Percentiles rank a stretch among this genome's conserved stretches.
phyloP scores from a whole-genome alignment of 2,329 filamentous ascomycete genomes.

The Talaromyces sp. region DNA sequence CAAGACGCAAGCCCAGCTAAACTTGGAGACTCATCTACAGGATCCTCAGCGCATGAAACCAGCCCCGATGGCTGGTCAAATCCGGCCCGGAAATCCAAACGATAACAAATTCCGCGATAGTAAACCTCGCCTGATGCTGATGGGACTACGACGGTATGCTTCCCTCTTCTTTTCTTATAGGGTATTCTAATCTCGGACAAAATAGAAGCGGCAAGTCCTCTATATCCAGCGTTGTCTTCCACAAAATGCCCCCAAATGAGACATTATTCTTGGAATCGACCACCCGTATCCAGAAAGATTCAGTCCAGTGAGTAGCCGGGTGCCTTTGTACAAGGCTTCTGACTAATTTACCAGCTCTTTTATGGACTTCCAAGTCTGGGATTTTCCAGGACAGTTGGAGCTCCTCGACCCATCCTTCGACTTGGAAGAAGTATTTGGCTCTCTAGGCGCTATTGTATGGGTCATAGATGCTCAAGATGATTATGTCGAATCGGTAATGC shows the following conservation, averaged over 20 bases:
- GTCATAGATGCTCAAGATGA: constrained; percentile 98
- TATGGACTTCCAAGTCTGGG: constrained; percentile 99
- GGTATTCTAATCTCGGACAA: constrained; percentile 13
- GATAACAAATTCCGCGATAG: constrained; percentile 48
- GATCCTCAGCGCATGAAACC: constrained; percentile 17
- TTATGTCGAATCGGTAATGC: constrained; percentile 83
- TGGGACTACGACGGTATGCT: constrained; percentile 86
- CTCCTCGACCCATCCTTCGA: constrained; percentile 87
- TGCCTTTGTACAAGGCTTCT: neutral
- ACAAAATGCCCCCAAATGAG: constrained; percentile 93
- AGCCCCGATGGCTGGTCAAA: constrained; percentile 19
- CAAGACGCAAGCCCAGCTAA: constrained; percentile 30
- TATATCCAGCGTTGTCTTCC: constrained; percentile 97
- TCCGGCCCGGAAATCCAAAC: constrained; percentile 22
- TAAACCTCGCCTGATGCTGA: constrained; percentile 82
- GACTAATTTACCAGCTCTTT: constrained; percentile 63
- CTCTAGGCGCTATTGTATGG: constrained; percentile 93
- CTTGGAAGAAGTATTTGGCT: constrained; percentile 87
- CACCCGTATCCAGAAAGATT: constrained; percentile 87
- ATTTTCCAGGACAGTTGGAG: constrained; percentile 92
- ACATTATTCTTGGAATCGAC: constrained; percentile 95
- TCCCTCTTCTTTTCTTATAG: neutral
- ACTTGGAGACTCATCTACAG: constrained; percentile 30
- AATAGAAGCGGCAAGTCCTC: constrained; percentile 93
- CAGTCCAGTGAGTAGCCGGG: constrained; percentile 68